phyloP scores from a whole-genome alignment of 2,329 filamentous ascomycete species.

The Claviceps paspali region DNA sequence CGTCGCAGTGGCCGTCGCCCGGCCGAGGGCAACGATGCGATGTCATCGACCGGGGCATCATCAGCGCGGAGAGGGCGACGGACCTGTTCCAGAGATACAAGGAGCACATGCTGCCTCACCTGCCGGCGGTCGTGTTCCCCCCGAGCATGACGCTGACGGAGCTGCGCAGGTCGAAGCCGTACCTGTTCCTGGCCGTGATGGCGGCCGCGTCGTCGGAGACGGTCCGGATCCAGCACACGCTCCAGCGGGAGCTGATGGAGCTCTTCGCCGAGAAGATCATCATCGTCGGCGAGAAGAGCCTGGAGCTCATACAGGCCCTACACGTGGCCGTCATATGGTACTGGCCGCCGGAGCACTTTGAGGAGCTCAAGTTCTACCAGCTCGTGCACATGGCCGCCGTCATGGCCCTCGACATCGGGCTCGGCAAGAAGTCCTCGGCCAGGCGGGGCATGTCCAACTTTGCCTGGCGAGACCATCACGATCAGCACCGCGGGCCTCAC shows the following conservation, averaged over 20 bases:
- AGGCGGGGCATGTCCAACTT: no score
- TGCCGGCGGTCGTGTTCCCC: conserved; percentile 48
- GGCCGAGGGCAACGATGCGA: conserved; percentile 18
- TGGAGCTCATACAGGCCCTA: conserved; percentile 71
- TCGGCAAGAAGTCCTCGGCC: conserved; percentile 48
- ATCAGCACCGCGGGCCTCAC: no score
- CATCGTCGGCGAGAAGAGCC: conserved; percentile 60
- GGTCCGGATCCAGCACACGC: conserved; percentile 38
- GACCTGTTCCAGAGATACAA: conserved; percentile 44
- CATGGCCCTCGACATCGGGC: conserved; percentile 71
- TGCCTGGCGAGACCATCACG: no score
- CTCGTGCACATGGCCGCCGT: conserved; percentile 66
- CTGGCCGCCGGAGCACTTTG: conserved; percentile 64
- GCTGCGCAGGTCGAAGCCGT: conserved; percentile 43
- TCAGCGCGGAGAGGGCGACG: conserved; percentile 39
- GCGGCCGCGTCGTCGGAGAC: conserved; percentile 46
- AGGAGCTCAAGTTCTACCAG: conserved; percentile 83
- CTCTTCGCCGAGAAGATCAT: conserved; percentile 61
- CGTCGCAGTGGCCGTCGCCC: conserved; percentile 1
- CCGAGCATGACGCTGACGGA: conserved; percentile 36
- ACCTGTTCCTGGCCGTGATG: conserved; percentile 57
- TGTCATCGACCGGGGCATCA: conserved; percentile 42
- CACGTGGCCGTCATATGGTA: conserved; percentile 72
- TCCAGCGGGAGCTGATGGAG: conserved; percentile 57
- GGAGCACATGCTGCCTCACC: conserved; percentile 42